Base-by-base conservation (phyloP, 805 yeast species). In the Candida jianshihensis region DNA sequence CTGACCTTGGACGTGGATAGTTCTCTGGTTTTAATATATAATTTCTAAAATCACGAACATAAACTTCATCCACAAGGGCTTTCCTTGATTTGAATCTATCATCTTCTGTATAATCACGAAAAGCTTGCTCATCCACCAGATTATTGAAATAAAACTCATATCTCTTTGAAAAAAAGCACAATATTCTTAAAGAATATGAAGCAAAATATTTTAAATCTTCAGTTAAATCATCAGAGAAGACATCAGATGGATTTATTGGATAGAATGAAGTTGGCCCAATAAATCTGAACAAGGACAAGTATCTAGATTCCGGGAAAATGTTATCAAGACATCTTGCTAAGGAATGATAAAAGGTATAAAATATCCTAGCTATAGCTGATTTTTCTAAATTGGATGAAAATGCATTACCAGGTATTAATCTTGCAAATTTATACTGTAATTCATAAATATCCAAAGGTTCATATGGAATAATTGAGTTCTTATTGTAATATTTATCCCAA, bases 191-290 rank as follows among this genome's bases (percentile, higher is more conserved):
- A 5, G 47, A 47, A 37, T 49, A 51, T 6, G 30, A 29, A 3
- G 47, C 47, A 34, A 33, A 42, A 5, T 13, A 30, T 16, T 13
- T 21, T 17, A 48, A 22, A 2, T 44, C 46, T 1, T 35, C 30
- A 2, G 46, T 29, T 2, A 48, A 19, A 2, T 33, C 40, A 4
- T 19, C 22, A 11, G 27, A 22, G 1, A 49, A 11, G 13, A 40
- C 46, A 0, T 37, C 34, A 2, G 12, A 24, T 3, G 45, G 38
- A 30, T 32, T 11, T 14, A 19, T 49, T 5, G 57, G 55, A 24
- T 46, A 49, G 8, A 44, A 6, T 2, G 37, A 27, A 9, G 52
- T 36, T 20, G 55, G 52, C 1, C 57, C 57, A 41, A 49, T 46
- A 38, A 49, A 53, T 32, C 56, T 38, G 21, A 32, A 42, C 10